Evolutionary conservation across 768 basidiomycete genomes (phyloP), one percentile per base, ranked within the genome.

Genomic region (Suillus tomentosus): DNA sequence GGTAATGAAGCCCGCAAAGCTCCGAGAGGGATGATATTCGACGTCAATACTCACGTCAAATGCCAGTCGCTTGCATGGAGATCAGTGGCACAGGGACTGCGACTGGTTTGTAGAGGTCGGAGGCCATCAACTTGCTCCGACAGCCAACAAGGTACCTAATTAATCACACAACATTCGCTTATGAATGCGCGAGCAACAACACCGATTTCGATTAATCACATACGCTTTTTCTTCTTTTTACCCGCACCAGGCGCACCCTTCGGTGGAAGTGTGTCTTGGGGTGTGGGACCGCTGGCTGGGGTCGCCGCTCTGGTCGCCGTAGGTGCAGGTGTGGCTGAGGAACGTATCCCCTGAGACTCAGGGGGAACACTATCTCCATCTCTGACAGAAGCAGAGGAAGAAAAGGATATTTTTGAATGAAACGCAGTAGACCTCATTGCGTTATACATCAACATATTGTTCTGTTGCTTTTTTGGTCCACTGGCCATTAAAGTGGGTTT

Each of bases 341-440:
- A 70, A 8, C 76, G 72, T 14, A 27, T 69, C 69, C 55, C 67
- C 65, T 62, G 66, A 40, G 72, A 74, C 47, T 76, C 72, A 9
- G 77, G 67, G 2, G 71, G 65, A n/a, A 65, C 57, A 59, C 63
- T 61, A 19, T 77, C 77, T 31, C 71, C 66, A 53, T 73, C 77
- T 7, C 63, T 43, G 34, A 75, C 73, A 13, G 75, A 76, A 22
- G 76, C 66, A 66, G 72, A 79, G 40, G 82, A 77, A 37, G 82
- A 75, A 62, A 87, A 81, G 0, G 85, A 77, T 65, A 80, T 79
- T 66, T 79, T 85, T 22, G 91, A 84, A 68, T 93, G 91, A 55
- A 82, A 78, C 7, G 90, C 91, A 1, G 92, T 92, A 5, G 90
- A 85, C 67, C 82, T 85, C 91, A 95, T 91, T 9, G 93, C 93